A percentile compares a stretch with the other conserved stretches of the same genome.
Evolutionary conservation across 345 rosid species (phyloP).

Genomic region (Eucalyptus sp.): DNA sequence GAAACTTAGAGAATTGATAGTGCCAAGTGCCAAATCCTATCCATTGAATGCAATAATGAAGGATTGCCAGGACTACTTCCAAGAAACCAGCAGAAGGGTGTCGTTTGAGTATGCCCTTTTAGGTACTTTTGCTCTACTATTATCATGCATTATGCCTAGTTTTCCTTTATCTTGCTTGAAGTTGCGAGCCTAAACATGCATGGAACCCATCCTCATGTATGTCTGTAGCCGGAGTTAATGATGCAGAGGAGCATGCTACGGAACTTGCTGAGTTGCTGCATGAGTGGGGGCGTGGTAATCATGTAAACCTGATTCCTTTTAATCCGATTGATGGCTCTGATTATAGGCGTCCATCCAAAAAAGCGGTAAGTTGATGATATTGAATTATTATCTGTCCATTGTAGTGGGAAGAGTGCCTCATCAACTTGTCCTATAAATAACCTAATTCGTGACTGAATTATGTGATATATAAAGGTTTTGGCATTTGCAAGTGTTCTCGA

Average conservation of each 20-base stretch:
- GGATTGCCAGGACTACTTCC: slow-evolving; percentile 82
- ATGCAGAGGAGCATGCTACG: slow-evolving; percentile 56
- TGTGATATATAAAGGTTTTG: slow-evolving; percentile 23
- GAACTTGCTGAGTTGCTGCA: slow-evolving; percentile 83
- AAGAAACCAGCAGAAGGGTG: slow-evolving; percentile 72
- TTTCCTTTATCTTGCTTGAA: neutral
- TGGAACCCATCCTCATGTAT: neutral
- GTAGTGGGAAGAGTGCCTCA: neutral
- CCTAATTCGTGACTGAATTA: neutral
- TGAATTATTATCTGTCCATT: neutral
- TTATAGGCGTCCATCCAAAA: slow-evolving; percentile 65
- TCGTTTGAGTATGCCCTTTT: slow-evolving; percentile 90
- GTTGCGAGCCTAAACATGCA: neutral
- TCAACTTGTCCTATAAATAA: neutral
- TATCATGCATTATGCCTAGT: neutral
- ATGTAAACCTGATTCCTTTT: slow-evolving; percentile 89
- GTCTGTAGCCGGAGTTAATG: slow-evolving; percentile 84
- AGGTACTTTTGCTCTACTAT: slow-evolving; percentile 27
- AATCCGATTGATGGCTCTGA: slow-evolving; percentile 90
- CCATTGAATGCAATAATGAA: slow-evolving; percentile 87
- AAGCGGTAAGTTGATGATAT: slow-evolving; percentile 35
- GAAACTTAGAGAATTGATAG: slow-evolving; percentile 79
- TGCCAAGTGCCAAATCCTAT: slow-evolving; percentile 93
- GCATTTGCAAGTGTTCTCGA: slow-evolving; percentile 68
- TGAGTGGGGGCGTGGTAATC: slow-evolving; percentile 72